Evolutionary conservation across 2,329 filamentous ascomycete genomes (phyloP), one percentile per base, ranked within the genome.

Genomic region (Pleurostoma richardsiae): DNA sequence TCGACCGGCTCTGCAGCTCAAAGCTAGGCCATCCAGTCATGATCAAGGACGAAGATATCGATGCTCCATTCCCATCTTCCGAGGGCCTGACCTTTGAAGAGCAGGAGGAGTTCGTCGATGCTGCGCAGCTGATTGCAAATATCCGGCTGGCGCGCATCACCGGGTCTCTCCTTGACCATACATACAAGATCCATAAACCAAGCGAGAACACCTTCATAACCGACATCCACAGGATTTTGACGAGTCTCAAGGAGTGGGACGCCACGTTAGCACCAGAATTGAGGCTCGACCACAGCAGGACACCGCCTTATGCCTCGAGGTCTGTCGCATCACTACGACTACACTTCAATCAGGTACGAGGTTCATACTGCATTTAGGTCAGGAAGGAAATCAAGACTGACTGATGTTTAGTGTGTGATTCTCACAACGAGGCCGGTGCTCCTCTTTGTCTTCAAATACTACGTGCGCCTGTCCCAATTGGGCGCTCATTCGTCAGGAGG

Each of bases 11-110:
- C 54, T 68, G 63, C 62, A 66, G 65, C 30, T 70, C 68, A 3
- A 72, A 71, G 46, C 63, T 70, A 52, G 69, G 69, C 3, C 60
- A 69, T 19, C 67, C 69, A 3, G 59, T 66, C 38, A 68, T 68
- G 54, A 68, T 72, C 29, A 59, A 61, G 30, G 69, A 72, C 46
- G 66, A 68, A 41, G 68, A 72, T 43, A 71, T 69, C 19, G 58
- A 66, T 40, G 60, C 64, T 27, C 62, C 64, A 30, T 47, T 62
- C 6, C 67, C 66, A 1, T 65, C 61, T 11, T 54, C 52, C 3
- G 48, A 54, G 19, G 44, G 40, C 31, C 30, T 52, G n/a, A 31
- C 45, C 4, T n/a, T 36, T 30, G 52, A 46, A 30, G 52, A 55
- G 19, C 38, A 45, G 33, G 49, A 54, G 10, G 50, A 55, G 11